Conservation (phyloP, 2,329 filamentous ascomycete species). For the Penicillium palitans region DNA sequence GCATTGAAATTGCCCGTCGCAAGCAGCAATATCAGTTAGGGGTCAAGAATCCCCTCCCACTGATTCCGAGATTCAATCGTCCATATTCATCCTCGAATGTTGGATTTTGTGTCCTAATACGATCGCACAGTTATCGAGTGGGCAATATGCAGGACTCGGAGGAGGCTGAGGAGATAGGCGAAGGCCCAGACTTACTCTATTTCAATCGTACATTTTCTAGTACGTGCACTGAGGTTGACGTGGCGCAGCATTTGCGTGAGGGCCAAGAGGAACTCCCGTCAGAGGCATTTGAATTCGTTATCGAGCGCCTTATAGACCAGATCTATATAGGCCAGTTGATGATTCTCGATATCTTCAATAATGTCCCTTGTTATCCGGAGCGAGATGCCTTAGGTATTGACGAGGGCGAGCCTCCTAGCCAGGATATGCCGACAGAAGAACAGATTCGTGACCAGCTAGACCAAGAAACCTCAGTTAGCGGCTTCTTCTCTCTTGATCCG, state of each 20-base stretch:
- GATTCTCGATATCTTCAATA: slow-evolving; percentile 4
- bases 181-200: slow-evolving; percentile 14
- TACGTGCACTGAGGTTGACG: neutral
- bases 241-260: neutral
- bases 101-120: slow-evolving; percentile 17
- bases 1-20: slow-evolving; percentile 18
- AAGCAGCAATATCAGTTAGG: slow-evolving; percentile 18
- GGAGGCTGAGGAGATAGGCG: slow-evolving; percentile 5
- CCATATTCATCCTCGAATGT: neutral
- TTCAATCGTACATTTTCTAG: slow-evolving; percentile 21
- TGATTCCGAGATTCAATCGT: slow-evolving; percentile 9
- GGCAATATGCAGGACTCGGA: neutral
- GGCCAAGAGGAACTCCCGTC: neutral
- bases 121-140: slow-evolving; percentile 21
- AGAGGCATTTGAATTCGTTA: slow-evolving; percentile 13
- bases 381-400: slow-evolving; percentile 16
- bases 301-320: slow-evolving; percentile 6
- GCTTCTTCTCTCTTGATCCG: slow-evolving; percentile 12
- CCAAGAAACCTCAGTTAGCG: slow-evolving; percentile 11
- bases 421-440: slow-evolving; percentile 2
- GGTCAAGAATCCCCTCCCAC: slow-evolving; percentile 5
- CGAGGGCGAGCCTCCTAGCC: slow-evolving; percentile 12
- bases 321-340: slow-evolving; percentile 15
- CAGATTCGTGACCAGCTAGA: slow-evolving; percentile 17
- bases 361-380: neutral